Evolutionary conservation across 495 filamentous ascomycete species (phyloP).

Genomic region (Tuber indicum): DNA sequence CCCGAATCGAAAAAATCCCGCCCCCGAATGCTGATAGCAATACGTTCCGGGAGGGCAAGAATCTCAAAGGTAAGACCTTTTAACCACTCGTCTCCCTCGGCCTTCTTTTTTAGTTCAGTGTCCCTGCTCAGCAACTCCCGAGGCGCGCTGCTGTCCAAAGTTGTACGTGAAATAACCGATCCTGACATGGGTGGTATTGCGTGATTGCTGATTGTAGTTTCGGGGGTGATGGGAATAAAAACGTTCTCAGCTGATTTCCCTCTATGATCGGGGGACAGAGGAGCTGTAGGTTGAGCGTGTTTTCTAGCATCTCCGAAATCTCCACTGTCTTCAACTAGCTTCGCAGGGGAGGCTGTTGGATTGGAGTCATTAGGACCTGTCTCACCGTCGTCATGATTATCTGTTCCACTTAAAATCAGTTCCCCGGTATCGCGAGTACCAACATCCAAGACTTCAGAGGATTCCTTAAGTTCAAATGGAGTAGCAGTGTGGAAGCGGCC

Average conservation of each 20-base stretch:
- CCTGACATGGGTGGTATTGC: not conserved
- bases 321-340: not conserved
- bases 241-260: not conserved
- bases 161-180: not conserved
- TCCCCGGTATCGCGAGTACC: not conserved
- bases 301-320: not conserved
- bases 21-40: not conserved
- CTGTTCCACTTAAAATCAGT: not conserved
- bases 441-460: not conserved
- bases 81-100: not conserved
- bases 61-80: conserved; percentile 1
- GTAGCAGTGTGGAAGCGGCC: not conserved
- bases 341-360: not conserved
- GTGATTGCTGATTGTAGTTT: not conserved
- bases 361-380: not conserved
- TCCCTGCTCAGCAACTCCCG: not conserved
- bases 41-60: not conserved
- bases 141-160: not conserved
- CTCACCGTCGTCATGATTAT: not conserved
- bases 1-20: conserved; percentile 6
- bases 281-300: not conserved
- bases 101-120: not conserved
- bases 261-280: not conserved
- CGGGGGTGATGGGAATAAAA: not conserved
- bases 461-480: not conserved